phyloP scores from a whole-genome alignment of 768 basidiomycete species.

The Serendipita vermifera region DNA sequence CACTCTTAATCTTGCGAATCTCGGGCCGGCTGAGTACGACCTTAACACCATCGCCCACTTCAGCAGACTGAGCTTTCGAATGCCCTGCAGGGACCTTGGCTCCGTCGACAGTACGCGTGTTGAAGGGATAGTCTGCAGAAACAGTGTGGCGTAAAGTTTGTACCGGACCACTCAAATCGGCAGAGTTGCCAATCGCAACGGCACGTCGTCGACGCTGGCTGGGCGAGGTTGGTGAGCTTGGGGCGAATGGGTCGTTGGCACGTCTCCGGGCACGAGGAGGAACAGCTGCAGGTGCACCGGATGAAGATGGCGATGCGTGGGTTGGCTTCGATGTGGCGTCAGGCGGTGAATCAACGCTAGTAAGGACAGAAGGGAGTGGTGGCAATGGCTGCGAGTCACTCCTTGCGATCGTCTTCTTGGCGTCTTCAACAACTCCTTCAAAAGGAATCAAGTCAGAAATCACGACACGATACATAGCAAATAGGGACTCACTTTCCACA shows the following conservation, averaged over 20 bases:
- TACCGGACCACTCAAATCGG: background rate
- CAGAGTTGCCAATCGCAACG: conserved; percentile 3
- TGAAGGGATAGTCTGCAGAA: background rate
- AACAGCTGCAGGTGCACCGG: conserved; percentile 38
- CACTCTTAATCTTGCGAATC: background rate
- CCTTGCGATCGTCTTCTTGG: conserved; percentile 58
- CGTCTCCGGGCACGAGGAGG: conserved; percentile 31
- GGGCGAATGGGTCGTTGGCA: conserved; percentile 9
- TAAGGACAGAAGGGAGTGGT: conserved; percentile 48
- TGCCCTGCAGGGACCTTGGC: background rate
- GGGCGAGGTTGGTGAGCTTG: background rate
- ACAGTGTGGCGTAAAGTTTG: background rate
- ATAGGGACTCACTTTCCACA: conserved; percentile 54
- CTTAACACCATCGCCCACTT: too few species aligned
- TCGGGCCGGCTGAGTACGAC: too few species aligned
- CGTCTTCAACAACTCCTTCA: conserved; percentile 70
- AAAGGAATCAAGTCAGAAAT: background rate
- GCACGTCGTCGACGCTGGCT: background rate
- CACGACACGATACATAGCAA: background rate
- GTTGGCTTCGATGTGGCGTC: conserved; percentile 25
- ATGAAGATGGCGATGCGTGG: conserved; percentile 46
- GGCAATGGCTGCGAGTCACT: conserved; percentile 37
- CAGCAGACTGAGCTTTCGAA: background rate
- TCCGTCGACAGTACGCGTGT: background rate
- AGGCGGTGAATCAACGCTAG: conserved; percentile 39